Evolutionary conservation across 805 yeast species (phyloP).

Genomic region (Sugiyamaella boreocaroliniensis): DNA sequence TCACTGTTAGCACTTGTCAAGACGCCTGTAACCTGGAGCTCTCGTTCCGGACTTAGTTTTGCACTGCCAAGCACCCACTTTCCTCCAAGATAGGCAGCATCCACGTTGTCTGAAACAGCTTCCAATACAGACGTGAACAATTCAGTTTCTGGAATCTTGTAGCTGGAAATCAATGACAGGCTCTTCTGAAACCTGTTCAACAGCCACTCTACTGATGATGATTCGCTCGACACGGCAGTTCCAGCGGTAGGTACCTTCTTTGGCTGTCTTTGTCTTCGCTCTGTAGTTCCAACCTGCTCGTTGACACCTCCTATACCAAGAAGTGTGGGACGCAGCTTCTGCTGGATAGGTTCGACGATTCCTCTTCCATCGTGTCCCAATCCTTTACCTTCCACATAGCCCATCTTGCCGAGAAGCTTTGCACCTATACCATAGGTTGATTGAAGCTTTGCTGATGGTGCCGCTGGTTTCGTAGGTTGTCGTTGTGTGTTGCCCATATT

Average conservation of each 20-base stretch:
- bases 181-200: background rate
- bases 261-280: constrained; percentile 16
- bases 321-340: constrained; percentile 56
- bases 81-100: background rate
- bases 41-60: background rate
- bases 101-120: background rate
- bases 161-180: background rate
- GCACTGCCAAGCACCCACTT: background rate
- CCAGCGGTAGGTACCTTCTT: constrained; percentile 3
- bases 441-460: background rate
- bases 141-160: background rate
- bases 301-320: constrained; percentile 66
- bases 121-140: background rate
- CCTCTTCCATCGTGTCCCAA: constrained; percentile 73
- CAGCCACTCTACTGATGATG: constrained; percentile 10
- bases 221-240: constrained; percentile 13
- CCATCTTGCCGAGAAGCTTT: constrained; percentile 70
- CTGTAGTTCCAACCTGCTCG: constrained; percentile 31
- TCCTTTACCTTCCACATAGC: constrained; percentile 77
- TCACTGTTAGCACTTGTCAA: background rate
- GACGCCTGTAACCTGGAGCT: background rate
- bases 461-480: background rate
- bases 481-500: background rate
- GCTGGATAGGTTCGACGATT: constrained; percentile 72
- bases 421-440: constrained; percentile 78